Evolutionary conservation across 139 green algal species (phyloP).

Genomic region (Coccomyxa sp.): DNA sequence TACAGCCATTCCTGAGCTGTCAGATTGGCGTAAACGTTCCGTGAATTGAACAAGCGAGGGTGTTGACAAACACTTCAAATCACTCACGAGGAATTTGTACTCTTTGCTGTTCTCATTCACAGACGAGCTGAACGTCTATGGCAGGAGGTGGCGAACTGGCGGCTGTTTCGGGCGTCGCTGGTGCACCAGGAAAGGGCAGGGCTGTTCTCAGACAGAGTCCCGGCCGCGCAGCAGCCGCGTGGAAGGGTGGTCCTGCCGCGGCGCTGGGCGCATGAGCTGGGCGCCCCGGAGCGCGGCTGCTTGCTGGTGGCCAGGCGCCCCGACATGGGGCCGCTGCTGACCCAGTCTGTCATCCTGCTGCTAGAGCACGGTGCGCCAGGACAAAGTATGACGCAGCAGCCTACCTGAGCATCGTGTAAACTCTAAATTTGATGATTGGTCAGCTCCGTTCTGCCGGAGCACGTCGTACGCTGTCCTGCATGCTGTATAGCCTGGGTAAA

Average conservation of each 20-base stretch:
- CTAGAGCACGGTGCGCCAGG: conserved; percentile 17
- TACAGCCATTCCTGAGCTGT: too few species aligned
- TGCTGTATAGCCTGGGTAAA: neutral
- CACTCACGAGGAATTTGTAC: too few species aligned
- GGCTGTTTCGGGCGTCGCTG: neutral
- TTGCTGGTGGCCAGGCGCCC: conserved; percentile 27
- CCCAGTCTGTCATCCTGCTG: conserved; percentile 16
- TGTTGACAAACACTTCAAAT: too few species aligned
- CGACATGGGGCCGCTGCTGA: conserved; percentile 27
- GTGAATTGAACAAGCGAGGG: too few species aligned
- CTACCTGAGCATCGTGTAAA: neutral
- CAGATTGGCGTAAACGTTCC: too few species aligned
- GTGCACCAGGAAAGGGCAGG: neutral
- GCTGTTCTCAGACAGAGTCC: neutral
- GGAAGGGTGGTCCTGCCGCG: neutral
- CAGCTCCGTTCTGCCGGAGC: too few species aligned
- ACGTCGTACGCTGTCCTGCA: too few species aligned
- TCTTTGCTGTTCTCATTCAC: too few species aligned
- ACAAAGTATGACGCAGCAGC: neutral
- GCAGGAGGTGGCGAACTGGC: neutral
- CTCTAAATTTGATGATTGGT: neutral
- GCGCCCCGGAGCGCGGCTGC: conserved; percentile 32
- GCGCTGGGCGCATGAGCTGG: conserved; percentile 30
- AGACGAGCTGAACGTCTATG: too few species aligned
- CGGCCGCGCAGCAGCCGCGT: neutral